Evolutionary conservation across 345 rosid species (phyloP).

Genomic region (Citrus hindsii): DNA sequence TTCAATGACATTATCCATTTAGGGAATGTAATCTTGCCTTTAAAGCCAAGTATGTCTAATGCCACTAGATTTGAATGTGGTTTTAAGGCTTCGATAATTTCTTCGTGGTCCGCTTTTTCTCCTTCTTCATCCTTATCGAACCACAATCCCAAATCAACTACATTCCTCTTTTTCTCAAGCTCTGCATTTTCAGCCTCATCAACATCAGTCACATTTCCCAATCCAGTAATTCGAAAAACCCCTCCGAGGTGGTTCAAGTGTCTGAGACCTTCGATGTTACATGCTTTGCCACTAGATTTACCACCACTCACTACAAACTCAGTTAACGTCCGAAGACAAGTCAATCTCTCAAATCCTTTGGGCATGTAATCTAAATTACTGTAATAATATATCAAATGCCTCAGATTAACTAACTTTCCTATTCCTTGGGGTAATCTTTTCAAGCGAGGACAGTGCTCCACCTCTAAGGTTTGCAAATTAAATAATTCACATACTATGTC

Average conservation of each 20-base stretch:
- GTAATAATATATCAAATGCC: not conserved
- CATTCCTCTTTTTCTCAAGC: not conserved
- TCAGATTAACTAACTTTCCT: slow-evolving; percentile 1
- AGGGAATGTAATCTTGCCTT: not conserved
- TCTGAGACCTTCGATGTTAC: not conserved
- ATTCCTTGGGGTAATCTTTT: not conserved
- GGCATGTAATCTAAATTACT: too few species aligned
- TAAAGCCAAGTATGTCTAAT: too few species aligned
- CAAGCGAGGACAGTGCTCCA: rapidly evolving
- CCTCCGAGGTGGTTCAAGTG: not conserved
- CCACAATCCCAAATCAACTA: slow-evolving; percentile 1
- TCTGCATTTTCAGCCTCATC: not conserved
- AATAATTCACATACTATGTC: not conserved
- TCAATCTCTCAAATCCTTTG: too few species aligned
- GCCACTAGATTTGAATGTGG: too few species aligned
- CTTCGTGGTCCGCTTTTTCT: not conserved
- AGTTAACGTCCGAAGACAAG: too few species aligned
- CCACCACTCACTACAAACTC: not conserved
- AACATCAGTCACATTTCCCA: not conserved
- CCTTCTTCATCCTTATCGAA: not conserved
- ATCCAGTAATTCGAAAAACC: not conserved
- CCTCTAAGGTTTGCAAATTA: slow-evolving; percentile 3
- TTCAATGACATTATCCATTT: not conserved
- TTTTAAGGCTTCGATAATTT: not conserved
- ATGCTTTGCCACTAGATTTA: not conserved